Conservation (phyloP, 208 protist species). For the Crithidia fasciculata region DNA sequence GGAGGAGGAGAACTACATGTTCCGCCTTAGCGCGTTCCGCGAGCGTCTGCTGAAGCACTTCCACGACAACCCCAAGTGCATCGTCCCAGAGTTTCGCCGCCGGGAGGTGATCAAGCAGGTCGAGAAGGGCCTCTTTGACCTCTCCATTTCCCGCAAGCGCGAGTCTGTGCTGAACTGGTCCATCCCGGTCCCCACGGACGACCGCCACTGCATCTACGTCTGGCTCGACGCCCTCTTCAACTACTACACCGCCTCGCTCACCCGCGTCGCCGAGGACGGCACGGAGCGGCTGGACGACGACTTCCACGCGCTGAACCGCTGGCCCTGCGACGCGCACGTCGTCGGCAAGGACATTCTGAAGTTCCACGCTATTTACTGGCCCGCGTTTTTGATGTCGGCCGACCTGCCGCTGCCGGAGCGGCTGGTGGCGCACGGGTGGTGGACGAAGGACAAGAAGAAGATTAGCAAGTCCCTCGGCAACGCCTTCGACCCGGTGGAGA, state of each 20-base stretch:
- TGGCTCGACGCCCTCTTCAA: constrained; percentile 99
- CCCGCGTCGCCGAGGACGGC: constrained; percentile 46
- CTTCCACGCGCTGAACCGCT: constrained; percentile 50
- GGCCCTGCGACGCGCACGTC: constrained; percentile 91
- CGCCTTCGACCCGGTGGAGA: constrained; percentile 93
- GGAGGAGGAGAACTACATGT: constrained; percentile 99
- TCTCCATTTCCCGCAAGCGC: constrained; percentile 96
- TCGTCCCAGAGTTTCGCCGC: constrained; percentile 92
- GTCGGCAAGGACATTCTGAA: constrained; percentile 99
- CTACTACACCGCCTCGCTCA: constrained; percentile 96
- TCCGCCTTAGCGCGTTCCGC: constrained; percentile 93
- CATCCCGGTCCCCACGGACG: constrained; percentile 96
- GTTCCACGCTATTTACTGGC: constrained; percentile 99
- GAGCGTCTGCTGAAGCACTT: constrained; percentile 89
- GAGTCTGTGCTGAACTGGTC: constrained; percentile 95
- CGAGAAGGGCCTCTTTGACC: constrained; percentile 91
- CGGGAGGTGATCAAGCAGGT: constrained; percentile 92
- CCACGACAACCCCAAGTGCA: constrained; percentile 82
- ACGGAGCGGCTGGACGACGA: constrained; percentile 54
- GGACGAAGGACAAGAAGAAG: constrained; percentile 95
- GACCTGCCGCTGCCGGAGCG: constrained; percentile 92
- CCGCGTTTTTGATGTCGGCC: constrained; percentile 97
- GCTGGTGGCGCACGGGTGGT: constrained; percentile 95
- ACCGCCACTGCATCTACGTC: constrained; percentile 98
- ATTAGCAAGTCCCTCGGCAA: constrained; percentile 99